Base-by-base conservation (phyloP, 108 stramenopile species). In the Cyclostephanos invisitatus region DNA sequence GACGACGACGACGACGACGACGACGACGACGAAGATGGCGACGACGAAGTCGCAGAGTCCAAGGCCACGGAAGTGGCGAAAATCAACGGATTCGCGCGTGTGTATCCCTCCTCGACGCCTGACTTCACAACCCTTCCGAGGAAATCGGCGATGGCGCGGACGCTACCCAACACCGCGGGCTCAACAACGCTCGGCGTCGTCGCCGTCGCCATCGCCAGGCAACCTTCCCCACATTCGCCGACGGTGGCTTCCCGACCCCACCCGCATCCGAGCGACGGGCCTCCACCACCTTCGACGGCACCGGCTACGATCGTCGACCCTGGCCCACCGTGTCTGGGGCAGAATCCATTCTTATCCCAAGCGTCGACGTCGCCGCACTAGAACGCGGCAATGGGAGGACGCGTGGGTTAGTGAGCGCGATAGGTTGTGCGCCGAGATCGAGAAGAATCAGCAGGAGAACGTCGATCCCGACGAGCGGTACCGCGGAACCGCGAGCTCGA, bases 311-410 rank as follows among this genome's bases (percentile, higher is more conserved):
- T 11, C 49, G 61, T 35, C 2, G 10, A 14, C 15, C 36, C 29
- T 0, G 48, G 64, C n/a, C 66, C 66, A 14, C 85, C 85, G 62
- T 88, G 87, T 24, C 59, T 67, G 38, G 49, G 8, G 64, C 91
- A 78, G 29, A 93, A 81, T 66, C 98, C 98, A 10, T 67, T 64
- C 8, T 90, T 90, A 62, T 93, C 93, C 98, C 98, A 99, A 1
- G 98, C 98, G 80, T 96, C 96, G 0, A 86, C 86, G 85, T 98
- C 98, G 8, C 98, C 98, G 68, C 98, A 99, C n/a, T n/a, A n/a
- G n/a, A n/a, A n/a, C n/a, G n/a, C n/a, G n/a, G n/a, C n/a, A n/a
- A n/a, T n/a, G n/a, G n/a, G n/a, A n/a, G n/a, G n/a, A n/a, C n/a
- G n/a, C n/a, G n/a, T n/a, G n/a, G n/a, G n/a, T n/a, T n/a, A n/a